phyloP scores from a whole-genome alignment of 495 filamentous ascomycete species.

The Podospora australis region DNA sequence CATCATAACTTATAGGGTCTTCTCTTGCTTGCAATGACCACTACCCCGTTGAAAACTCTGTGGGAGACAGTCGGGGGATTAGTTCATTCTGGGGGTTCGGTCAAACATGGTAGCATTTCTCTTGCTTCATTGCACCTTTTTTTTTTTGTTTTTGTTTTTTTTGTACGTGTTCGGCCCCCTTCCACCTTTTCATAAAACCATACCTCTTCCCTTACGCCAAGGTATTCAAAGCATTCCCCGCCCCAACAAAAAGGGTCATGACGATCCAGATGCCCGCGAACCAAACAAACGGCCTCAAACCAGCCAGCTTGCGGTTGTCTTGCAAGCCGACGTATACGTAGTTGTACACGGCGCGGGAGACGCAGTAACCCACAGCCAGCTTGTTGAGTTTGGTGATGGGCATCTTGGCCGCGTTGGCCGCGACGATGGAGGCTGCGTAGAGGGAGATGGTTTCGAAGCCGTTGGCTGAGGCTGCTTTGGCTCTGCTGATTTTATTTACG shows the following conservation, averaged over 20 bases:
- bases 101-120: too few relatives aligned
- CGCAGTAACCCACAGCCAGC: constrained; percentile 36
- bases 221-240: constrained; percentile 29
- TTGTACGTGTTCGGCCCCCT: too few relatives aligned
- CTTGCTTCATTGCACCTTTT: too few relatives aligned
- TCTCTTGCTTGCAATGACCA: too few relatives aligned
- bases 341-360: constrained; percentile 38
- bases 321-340: constrained; percentile 39
- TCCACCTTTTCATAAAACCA: too few relatives aligned
- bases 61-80: too few relatives aligned
- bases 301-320: constrained; percentile 28
- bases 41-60: too few relatives aligned
- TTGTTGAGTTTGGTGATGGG: constrained; percentile 29
- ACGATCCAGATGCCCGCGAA: constrained; percentile 23
- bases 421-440: constrained; percentile 45
- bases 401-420: constrained; percentile 40
- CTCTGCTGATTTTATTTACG: constrained; percentile 38
- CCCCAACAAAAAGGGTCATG: constrained; percentile 36
- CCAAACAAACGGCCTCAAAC: constrained; percentile 35
- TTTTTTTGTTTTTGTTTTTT: too few relatives aligned
- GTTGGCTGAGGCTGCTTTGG: constrained; percentile 41
- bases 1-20: too few relatives aligned
- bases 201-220: too few relatives aligned
- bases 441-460: constrained; percentile 45
- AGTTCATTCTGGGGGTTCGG: too few relatives aligned